Base-by-base conservation (phyloP, 768 basidiomycete genomes). In the Zangia roseola region DNA sequence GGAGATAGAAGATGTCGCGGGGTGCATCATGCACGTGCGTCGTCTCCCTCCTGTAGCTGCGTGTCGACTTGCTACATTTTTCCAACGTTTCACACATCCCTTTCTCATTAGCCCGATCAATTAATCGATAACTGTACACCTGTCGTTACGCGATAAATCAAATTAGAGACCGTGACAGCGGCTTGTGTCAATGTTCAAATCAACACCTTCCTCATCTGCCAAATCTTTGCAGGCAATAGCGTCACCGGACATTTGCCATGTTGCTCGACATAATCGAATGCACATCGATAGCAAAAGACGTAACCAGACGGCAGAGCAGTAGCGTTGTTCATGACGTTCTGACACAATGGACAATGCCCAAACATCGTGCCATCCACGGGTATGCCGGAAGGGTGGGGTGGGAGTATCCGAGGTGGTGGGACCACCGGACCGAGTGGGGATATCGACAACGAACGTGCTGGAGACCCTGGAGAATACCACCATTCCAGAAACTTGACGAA, bases 401-500 rank as follows among this genome's bases (percentile, higher is more conserved):
- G 75, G 24, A 91, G 78, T 59, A 89, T 80, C 55, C 75, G 77
- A 37, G 90, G 94, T 13, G 90, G 90, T 54, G 88, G 86, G 36
- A 91, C 77, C 2, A 81, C 75, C 24, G 85, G 88, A 7, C 84
- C 88, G 43, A 79, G 77, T 25, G 70, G 73, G 10, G 81, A 82
- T 26, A 75, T 75, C 9, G 82, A 77, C 45, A 90, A 70, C n/a
- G 82, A 81, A 34, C 84, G 81, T 16, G 88, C 90, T 4, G 88
- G 94, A 10, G 91, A 97, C 37, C 80, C 79, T 19, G 97, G 94
- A 5, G 93, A 94, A 63, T 98, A 98, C 94, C 95, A 99, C 94
- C 97, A 99, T 70, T 98, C 94, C 39, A 97, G 75, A 69, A 98
- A 94, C 69, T 94, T 95, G 74, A 99, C 76, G 64, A 91, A 89